These are phyloP conservation scores for Malus fusca DNA, from an alignment of 306 rosid species.

Conservation along the genomic window DNA sequence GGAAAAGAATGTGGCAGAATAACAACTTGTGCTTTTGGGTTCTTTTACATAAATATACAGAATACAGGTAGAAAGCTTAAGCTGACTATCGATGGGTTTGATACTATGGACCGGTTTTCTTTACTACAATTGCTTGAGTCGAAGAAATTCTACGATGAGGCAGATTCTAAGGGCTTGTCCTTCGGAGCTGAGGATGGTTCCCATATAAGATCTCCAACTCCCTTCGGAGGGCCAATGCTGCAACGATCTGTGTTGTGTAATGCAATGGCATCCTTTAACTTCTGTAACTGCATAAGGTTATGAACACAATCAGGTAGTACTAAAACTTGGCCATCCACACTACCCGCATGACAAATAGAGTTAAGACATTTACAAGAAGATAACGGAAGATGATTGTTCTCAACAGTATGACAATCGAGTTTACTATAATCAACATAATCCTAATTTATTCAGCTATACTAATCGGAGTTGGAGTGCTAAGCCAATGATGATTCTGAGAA, in stretches of 20 bases:
- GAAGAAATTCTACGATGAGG: slow-evolving; percentile 24
- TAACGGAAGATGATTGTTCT: neutral
- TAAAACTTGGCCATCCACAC: neutral
- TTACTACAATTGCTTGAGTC: neutral
- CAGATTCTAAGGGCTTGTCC: slow-evolving; percentile 47
- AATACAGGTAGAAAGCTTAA: slow-evolving; percentile 25
- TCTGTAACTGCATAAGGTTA: slow-evolving; percentile 65
- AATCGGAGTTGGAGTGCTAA: neutral
- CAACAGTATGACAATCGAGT: neutral
- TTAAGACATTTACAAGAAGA: neutral
- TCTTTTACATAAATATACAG: slow-evolving; percentile 41
- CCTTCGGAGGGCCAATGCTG: slow-evolving; percentile 90
- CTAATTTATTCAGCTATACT: neutral
- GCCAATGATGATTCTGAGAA: neutral
- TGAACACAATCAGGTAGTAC: slow-evolving; percentile 4
- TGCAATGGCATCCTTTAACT: slow-evolving; percentile 81
- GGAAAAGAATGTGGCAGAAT: slow-evolving; percentile 39
- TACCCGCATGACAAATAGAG: neutral
- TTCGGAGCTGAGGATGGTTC: slow-evolving; percentile 46
- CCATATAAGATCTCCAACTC: slow-evolving; percentile 54
- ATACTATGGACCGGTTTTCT: slow-evolving; percentile 9
- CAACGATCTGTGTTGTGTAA: slow-evolving; percentile 89
- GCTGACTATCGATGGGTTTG: slow-evolving; percentile 14
- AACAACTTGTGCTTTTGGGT: slow-evolving; percentile 19
- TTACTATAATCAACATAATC: neutral